Evolutionary conservation across 208 protist species (phyloP), one percentile per base, ranked within the genome.

Genomic region (Naegleria lovaniensis): DNA sequence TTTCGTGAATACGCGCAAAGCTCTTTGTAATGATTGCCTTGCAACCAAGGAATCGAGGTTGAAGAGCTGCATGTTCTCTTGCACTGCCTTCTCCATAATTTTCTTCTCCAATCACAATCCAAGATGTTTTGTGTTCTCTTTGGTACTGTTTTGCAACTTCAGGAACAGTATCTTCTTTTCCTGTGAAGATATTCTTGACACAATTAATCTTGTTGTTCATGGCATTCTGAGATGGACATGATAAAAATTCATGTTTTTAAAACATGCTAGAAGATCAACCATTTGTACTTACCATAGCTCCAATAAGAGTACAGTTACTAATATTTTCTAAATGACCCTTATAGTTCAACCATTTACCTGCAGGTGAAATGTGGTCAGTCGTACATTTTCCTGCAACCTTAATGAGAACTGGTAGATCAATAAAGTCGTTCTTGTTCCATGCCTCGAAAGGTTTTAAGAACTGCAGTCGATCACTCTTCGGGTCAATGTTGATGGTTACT

Each of bases 291-390:
- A 95, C 95, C 43, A 94, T 93, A 38, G 94, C 96, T 41, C 95
- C 96, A 75, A 97, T 97, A n/a, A 97, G 89, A 87, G 95, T 93
- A 91, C 97, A 97, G 92, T 97, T 97, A 58, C 92, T 94, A 89
- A 97, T 97, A 92, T 97, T 97, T 83, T 97, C 96, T 25, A 97
- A 91, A 89, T 97, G 96, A 84, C 96, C 95, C 88, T 95, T 93
- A 93, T 96, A 97, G 84, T 95, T 95, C 51, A 96, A 92, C 95
- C 95, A 96, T 89, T 94, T 93, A 52, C 95, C 95, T 67, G 95
- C 96, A 76, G 93, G 93, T 4, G 91, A 94, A 67, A 97, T 97
- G 92, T 97, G 95, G 92, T 97, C 96, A 15, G 96, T 97, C 39
- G 96, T 97, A 92, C 95, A 97, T 91, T 97, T 97, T 89, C 96